Evolutionary conservation across 495 filamentous ascomycete species (phyloP).

Genomic region (Parathielavia hyrcaniae): DNA sequence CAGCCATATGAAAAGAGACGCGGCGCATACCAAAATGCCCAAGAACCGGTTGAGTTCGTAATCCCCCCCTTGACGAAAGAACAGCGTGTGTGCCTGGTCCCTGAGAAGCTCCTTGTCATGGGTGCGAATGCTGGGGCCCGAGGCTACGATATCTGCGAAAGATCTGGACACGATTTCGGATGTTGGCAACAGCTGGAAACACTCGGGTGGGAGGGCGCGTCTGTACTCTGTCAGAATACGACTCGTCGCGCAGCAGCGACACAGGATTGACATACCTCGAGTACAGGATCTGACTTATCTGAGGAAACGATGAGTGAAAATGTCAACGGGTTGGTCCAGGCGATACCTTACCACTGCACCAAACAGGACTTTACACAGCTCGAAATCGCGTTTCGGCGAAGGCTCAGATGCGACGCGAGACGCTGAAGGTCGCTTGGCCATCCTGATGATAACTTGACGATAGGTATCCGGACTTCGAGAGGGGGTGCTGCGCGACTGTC

Average conservation of each 20-base stretch:
- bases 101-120: conserved; percentile 15
- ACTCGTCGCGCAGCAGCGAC: not conserved
- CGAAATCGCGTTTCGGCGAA: conserved; percentile 15
- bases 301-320: not conserved
- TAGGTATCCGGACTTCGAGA: not conserved
- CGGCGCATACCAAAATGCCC: conserved; percentile 20
- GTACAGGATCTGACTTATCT: conserved; percentile 27
- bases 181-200: conserved; percentile 21
- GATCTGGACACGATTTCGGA: conserved; percentile 6
- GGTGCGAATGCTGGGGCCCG: conserved; percentile 1
- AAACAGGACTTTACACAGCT: conserved; percentile 24
- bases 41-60: conserved; percentile 19
- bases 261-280: conserved; percentile 15
- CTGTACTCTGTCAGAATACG: conserved; percentile 8
- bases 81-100: conserved; percentile 17
- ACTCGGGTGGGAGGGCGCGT: conserved; percentile 18
- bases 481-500: no score
- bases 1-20: not conserved
- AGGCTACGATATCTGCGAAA: conserved; percentile 21
- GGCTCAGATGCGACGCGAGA: not conserved
- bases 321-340: not conserved
- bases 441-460: not conserved
- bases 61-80: conserved; percentile 12
- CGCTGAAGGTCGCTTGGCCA: not conserved
- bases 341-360: conserved; percentile 17